These are phyloP conservation scores for Saccharomycopsis capsularis DNA, from an alignment of 805 yeast species.

Conservation along the genomic window DNA sequence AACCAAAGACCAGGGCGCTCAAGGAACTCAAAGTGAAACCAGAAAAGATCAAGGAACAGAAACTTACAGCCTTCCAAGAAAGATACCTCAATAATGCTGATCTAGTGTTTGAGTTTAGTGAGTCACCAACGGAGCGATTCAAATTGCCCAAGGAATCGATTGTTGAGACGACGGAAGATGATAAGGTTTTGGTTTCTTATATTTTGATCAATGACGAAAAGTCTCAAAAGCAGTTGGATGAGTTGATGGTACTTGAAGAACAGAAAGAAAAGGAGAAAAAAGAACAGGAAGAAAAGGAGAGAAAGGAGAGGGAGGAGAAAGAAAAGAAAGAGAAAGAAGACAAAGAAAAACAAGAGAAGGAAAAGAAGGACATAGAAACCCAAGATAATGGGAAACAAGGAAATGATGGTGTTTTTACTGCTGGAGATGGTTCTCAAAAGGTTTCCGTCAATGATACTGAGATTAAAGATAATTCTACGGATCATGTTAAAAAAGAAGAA, in stretches of 20 bases:
- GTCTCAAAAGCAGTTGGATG: conserved; percentile 4
- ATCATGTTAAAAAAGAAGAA: conserved; percentile 23
- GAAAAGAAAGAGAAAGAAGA: conserved; percentile 13
- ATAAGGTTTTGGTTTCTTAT: conserved; percentile 33
- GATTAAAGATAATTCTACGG: too few relatives aligned
- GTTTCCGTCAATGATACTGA: not conserved
- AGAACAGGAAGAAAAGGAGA: conserved; percentile 22
- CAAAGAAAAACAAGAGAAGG: conserved; percentile 19
- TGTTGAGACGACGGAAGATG: conserved; percentile 45
- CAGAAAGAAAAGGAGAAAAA: conserved; percentile 22
- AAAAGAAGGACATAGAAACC: conserved; percentile 20
- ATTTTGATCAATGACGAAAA: conserved; percentile 26
- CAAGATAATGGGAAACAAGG: conserved; percentile 28
- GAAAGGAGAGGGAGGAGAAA: conserved; percentile 26
- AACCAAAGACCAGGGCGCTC: conserved; percentile 7
- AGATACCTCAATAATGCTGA: conserved; percentile 62
- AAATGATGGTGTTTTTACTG: conserved; percentile 24
- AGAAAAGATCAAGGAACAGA: conserved; percentile 38
- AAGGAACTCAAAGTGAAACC: conserved; percentile 18
- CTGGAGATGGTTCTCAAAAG: conserved; percentile 1
- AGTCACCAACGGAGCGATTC: conserved; percentile 68
- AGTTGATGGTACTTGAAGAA: conserved; percentile 20
- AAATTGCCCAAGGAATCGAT: conserved; percentile 71
- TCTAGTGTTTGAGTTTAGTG: conserved; percentile 77
- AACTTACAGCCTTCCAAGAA: conserved; percentile 71